Evolutionary conservation across 2,329 filamentous ascomycete species (phyloP), one percentile per base, ranked within the genome.

Genomic region (Ophiosphaerella narmari): DNA sequence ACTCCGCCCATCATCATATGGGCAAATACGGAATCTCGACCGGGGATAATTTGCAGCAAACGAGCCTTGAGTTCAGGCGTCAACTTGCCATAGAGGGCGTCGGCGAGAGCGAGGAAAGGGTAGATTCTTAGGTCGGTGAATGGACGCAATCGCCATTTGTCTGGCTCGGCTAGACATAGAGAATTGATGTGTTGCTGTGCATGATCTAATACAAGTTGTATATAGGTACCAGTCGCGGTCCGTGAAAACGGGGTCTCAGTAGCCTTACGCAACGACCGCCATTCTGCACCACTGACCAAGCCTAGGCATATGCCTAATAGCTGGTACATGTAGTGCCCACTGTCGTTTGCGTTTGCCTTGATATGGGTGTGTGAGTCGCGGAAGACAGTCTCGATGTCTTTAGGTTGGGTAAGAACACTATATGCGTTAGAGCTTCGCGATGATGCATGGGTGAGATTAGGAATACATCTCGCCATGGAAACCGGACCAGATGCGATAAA

Each of bases 231-330:
- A 8, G 49, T 42, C 34, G 43, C 21, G 7, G 32, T 46, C 31
- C 43, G 43, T 12, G 46, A 13, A 43, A 72, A 72, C 2, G 65
- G 48, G 11, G 43, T 12, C 36, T 67, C 62, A 9, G 55, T 48
- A 26, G 53, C 53, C 3, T 52, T 38, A 9, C 62, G 57, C 1
- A 75, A 24, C 11, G 37, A 44, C 44, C 55, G 45, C 71, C 70
- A 78, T 18, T 66, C 46, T 2, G 54, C 21, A 1, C 59, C 52
- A 36, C 67, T 77, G 45, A 78, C 60, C 1, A 80, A 62, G 0
- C 77, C 77, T 0, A 80, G 45, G 51, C 78, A 80, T 39, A 69
- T 47, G 0, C 78, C 78, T 0, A 80, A 68, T 0, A 80, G 60
- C 32, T 75, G 54, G 35, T 71, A 57, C 60, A 79, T 59, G 1